These are phyloP conservation scores for Edaphochlamys debaryana DNA, from an alignment of 139 green algal genomes.

Conservation along the genomic window DNA sequence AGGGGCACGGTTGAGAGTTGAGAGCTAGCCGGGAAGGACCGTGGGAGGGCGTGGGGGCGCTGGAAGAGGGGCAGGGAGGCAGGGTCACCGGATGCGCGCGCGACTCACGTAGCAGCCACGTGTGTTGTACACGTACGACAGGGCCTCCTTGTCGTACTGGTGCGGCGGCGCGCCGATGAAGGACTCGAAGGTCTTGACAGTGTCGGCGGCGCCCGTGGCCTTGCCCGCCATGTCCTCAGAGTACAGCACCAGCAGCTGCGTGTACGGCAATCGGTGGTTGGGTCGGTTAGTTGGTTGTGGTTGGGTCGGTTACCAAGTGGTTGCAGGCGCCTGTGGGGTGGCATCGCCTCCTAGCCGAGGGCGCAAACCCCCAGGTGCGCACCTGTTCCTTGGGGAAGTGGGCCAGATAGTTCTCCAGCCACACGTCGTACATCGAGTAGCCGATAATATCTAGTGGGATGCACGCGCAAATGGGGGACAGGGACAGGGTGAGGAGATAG, in stretches of 20 bases:
- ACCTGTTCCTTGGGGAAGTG: background rate
- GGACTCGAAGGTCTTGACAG: background rate
- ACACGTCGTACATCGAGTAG: background rate
- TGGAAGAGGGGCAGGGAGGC: no score
- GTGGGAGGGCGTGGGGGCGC: no score
- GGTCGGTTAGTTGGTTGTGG: no score
- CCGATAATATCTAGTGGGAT: background rate
- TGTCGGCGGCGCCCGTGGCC: background rate
- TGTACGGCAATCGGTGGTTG: no score
- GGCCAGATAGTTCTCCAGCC: background rate
- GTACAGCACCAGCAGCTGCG: slow-evolving; percentile 35
- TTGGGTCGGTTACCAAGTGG: no score
- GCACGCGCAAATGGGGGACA: background rate
- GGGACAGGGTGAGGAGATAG: background rate
- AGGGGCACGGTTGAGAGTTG: no score
- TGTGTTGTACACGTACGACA: slow-evolving; percentile 8
- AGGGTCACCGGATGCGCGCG: no score
- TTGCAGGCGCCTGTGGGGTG: no score
- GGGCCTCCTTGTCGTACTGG: background rate
- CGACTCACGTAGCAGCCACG: slow-evolving; percentile 27
- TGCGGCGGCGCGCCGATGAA: background rate
- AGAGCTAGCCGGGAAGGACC: no score
- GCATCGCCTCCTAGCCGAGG: no score
- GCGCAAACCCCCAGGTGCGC: background rate
- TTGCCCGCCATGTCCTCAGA: background rate